These are phyloP conservation scores for Hymenochaete sp. DNA, from an alignment of 1,284 basidiomycete genomes.

Conservation along the genomic window DNA sequence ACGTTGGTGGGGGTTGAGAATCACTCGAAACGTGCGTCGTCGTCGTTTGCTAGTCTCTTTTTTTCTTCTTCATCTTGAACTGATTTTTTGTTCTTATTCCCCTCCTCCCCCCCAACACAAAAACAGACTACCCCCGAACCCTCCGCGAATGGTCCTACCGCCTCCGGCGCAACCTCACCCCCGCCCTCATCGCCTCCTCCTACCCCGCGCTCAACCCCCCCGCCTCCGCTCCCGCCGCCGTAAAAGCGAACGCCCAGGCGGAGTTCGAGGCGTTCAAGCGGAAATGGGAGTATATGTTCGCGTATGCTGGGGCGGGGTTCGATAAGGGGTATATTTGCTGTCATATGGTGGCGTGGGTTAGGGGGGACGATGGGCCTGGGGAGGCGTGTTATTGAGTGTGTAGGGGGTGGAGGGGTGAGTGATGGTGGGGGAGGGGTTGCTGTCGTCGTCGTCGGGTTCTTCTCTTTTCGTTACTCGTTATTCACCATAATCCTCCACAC, in stretches of 20 bases:
- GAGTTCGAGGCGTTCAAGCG: constrained; percentile 24
- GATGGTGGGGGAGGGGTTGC: too few species aligned
- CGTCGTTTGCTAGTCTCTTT: neutral
- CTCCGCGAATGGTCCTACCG: constrained; percentile 38
- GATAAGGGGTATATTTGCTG: constrained; percentile 23
- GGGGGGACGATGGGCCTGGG: constrained; percentile 14
- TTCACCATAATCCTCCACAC: too few species aligned
- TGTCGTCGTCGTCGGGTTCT: too few species aligned
- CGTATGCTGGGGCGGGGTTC: constrained; percentile 25
- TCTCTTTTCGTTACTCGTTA: too few species aligned
- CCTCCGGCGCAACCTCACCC: constrained; percentile 22
- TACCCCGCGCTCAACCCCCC: constrained; percentile 18
- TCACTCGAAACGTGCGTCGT: constrained; percentile 40
- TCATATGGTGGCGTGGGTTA: constrained; percentile 23
- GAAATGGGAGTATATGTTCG: constrained; percentile 27
- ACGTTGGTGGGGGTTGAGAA: constrained; percentile 83
- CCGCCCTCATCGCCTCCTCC: constrained; percentile 18
- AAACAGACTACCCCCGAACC: constrained; percentile 38
- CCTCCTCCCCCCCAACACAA: too few species aligned
- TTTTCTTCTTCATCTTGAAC: too few species aligned
- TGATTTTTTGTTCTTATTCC: constrained; percentile 3
- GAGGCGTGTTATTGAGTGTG: too few species aligned
- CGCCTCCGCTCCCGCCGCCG: too few species aligned
- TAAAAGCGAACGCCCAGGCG: constrained; percentile 15
- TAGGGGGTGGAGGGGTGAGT: too few species aligned